Base-by-base conservation (phyloP, 768 basidiomycete species). In the Tricholoma sp. region DNA sequence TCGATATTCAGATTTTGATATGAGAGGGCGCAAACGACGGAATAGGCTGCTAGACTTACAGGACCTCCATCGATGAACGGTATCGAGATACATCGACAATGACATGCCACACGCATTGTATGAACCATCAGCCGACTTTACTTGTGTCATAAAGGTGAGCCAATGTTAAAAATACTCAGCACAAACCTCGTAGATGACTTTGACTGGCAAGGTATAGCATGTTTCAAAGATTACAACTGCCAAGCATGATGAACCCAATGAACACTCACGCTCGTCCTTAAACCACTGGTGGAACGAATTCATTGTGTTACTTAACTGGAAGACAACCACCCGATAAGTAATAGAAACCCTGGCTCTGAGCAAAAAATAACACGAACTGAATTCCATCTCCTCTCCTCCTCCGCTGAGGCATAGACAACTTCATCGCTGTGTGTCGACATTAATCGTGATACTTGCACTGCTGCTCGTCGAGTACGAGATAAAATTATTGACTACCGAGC, bases 31-130 rank as follows among this genome's bases (percentile, higher is more conserved):
- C 6, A 11, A 18, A 51, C 11, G 12, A 51, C 2, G 31, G 36
- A 8, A 13, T n/a, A 24, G 24, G 6, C 3, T 13, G 20, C 42
- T 5, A 17, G 33, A 37, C 68, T 24, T 58, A 83, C 82, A 75
- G 55, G 72, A 66, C 28, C 72, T 73, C 34, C 83, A 65, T 2
- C 70, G 61, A 28, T 66, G 61, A 0, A 75, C 75, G 15, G 65
- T 68, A 10, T 73, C 62, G 15, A 85, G 72, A 61, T 79, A 83
- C 37, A 65, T 59, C 6, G 61, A 47, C 10, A 82, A 69, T 6
- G 71, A 74, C 61, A 81, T 67, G 15, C 79, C 79, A n/a, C 68
- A 70, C 33, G 68, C 65, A 41, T 63, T 69, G 65, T 77, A 83
- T 1, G 80, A 77, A 10, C 80, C 80, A 29, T 45, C 44, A 50